Percentiles rank a stretch among this genome's conserved stretches.
Conservation (phyloP, 371 early-diverging fungal genomes). For the Mortierella sp. region DNA sequence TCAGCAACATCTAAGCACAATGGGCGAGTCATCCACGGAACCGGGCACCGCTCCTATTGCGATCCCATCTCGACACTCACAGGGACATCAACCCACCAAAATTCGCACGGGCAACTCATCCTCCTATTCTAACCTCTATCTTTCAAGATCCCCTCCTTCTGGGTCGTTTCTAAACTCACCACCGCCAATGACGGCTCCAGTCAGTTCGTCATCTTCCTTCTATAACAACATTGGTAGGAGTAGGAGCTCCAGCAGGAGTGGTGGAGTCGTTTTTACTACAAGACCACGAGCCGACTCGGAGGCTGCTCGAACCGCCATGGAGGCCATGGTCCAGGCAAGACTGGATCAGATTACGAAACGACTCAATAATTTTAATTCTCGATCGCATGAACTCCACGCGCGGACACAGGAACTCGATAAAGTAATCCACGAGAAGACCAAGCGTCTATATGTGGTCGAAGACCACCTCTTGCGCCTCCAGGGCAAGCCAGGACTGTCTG, state of each 20-base stretch:
- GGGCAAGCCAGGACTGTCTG: constrained; percentile 46
- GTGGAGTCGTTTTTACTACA: constrained; percentile 24
- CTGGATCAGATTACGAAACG: constrained; percentile 28
- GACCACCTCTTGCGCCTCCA: constrained; percentile 42
- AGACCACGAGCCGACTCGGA: constrained; percentile 38
- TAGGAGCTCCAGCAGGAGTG: constrained; percentile 17
- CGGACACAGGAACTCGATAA: constrained; percentile 19
- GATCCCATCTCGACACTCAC: constrained; percentile 12
- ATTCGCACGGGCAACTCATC: constrained; percentile 33
- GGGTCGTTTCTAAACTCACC: constrained; percentile 13
- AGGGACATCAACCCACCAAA: constrained; percentile 28
- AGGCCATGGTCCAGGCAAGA: constrained; percentile 41
- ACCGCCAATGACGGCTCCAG: constrained; percentile 22
- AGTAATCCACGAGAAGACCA: constrained; percentile 27
- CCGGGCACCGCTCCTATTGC: background rate
- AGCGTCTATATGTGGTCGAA: constrained; percentile 40
- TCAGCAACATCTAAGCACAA: background rate
- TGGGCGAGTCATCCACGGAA: background rate
- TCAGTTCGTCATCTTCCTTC: background rate
- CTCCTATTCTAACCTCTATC: constrained; percentile 1
- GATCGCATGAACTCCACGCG: constrained; percentile 26
- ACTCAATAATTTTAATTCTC: constrained; percentile 23
- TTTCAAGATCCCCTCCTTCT: constrained; percentile 11
- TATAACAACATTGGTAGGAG: background rate
- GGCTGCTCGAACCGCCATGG: constrained; percentile 39